Evolutionary conservation across 2,329 filamentous ascomycete species (phyloP).

Genomic region (Scytalidium lignicola): DNA sequence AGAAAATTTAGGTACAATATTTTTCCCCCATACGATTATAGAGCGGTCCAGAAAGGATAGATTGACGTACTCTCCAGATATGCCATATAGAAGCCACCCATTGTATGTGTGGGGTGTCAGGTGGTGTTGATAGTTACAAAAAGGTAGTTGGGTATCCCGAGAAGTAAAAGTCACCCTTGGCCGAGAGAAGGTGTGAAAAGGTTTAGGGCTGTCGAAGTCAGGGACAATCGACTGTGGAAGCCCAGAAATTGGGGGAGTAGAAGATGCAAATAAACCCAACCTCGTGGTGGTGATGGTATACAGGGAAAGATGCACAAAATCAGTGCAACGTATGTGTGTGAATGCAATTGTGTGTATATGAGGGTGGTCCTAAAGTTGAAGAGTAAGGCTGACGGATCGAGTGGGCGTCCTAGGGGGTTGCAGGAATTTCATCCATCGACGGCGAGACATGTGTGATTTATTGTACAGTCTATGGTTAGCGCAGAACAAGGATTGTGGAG

Average conservation of each 20-base stretch:
- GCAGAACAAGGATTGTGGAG: conserved; percentile 26
- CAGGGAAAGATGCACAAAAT: conserved; percentile 32
- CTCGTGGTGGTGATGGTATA: conserved; percentile 29
- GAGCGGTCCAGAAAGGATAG: conserved; percentile 14
- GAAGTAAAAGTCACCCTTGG: not conserved
- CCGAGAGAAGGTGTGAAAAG: not conserved
- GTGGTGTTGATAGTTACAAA: not conserved
- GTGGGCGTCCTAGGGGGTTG: conserved; percentile 28
- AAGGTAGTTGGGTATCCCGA: not conserved
- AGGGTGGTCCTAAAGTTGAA: conserved; percentile 25
- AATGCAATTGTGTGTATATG: conserved; percentile 24
- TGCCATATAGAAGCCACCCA: conserved; percentile 62
- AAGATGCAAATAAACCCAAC: conserved; percentile 53
- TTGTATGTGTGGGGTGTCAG: conserved; percentile 28
- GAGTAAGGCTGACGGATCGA: conserved; percentile 28
- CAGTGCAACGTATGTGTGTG: conserved; percentile 18
- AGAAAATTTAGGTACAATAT: not conserved
- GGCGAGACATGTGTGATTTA: conserved; percentile 62
- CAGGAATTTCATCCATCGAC: conserved; percentile 41
- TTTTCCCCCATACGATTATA: not conserved
- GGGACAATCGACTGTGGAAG: conserved; percentile 19
- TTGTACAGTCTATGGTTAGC: conserved; percentile 38
- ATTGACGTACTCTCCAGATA: conserved; percentile 30
- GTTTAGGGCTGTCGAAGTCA: conserved; percentile 13
- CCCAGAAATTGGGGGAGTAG: conserved; percentile 16